These are phyloP conservation scores for Kernera saxatilis DNA, from an alignment of 345 rosid species.

Conservation along the genomic window DNA sequence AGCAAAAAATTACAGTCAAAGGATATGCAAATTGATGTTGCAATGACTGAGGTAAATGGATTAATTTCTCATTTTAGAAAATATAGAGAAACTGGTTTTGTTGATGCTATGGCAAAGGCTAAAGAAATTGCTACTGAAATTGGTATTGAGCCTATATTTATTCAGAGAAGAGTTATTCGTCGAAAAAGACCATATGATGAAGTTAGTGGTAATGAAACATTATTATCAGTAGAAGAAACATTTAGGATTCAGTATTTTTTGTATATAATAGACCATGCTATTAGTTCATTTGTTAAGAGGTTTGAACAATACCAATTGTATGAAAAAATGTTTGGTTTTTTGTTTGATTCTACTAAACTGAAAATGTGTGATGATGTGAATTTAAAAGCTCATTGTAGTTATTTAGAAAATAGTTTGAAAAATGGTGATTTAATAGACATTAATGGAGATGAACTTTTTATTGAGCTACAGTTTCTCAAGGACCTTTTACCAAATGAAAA, in stretches of 20 bases:
- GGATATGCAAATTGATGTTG: neutral
- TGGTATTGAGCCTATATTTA: neutral
- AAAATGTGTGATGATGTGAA: neutral
- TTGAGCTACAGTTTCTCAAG: too few relatives aligned
- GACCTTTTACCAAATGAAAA: too few relatives aligned
- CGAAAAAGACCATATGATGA: neutral
- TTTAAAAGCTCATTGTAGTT: neutral
- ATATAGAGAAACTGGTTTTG: too few relatives aligned
- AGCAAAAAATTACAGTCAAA: neutral
- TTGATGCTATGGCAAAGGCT: neutral
- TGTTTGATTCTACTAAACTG: neutral
- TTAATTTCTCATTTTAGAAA: neutral
- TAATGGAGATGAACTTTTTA: neutral
- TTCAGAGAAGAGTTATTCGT: neutral
- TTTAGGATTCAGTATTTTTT: neutral
- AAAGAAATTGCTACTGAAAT: neutral
- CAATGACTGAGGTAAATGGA: neutral
- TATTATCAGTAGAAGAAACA: neutral
- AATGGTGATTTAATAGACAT: neutral
- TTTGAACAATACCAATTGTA: neutral
- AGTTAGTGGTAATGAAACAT: neutral
- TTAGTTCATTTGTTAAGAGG: neutral
- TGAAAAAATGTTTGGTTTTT: neutral
- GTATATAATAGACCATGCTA: neutral
- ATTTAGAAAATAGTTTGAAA: neutral